These are phyloP conservation scores for Pugionium dolabratum DNA, from an alignment of 345 rosid genomes.

Conservation along the genomic window DNA sequence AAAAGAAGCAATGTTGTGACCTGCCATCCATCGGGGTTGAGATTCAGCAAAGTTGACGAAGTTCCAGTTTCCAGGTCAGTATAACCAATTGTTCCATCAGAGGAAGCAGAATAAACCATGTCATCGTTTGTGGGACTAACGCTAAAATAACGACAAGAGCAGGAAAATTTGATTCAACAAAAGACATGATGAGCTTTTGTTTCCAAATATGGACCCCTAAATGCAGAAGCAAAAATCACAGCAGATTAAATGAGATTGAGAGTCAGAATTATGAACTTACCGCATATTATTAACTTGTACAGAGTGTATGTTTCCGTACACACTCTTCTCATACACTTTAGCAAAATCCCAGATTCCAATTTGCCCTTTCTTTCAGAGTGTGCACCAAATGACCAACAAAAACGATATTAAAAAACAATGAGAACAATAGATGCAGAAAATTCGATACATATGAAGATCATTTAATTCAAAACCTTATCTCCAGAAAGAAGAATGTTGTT, in stretches of 20 bases:
- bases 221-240: neutral
- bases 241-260: neutral
- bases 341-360: slow-evolving; percentile 93
- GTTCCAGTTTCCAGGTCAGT: slow-evolving; percentile 91
- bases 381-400: slow-evolving; percentile 19
- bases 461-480: slow-evolving; percentile 65
- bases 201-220: neutral
- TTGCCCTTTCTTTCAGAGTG: slow-evolving; percentile 81
- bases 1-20: slow-evolving; percentile 39
- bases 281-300: slow-evolving; percentile 90
- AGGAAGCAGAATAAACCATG: slow-evolving; percentile 76
- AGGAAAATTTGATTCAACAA: neutral
- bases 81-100: slow-evolving; percentile 93
- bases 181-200: neutral
- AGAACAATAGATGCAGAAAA: neutral
- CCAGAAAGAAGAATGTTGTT: slow-evolving; percentile 86
- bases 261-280: slow-evolving; percentile 36
- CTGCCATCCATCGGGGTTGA: slow-evolving; percentile 97
- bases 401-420: neutral
- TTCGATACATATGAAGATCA: no score
- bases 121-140: slow-evolving; percentile 79
- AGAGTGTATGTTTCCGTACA: slow-evolving; percentile 77
- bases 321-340: slow-evolving; percentile 83
- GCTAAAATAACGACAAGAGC: slow-evolving; percentile 43
- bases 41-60: slow-evolving; percentile 74